Evolutionary conservation across 2,329 filamentous ascomycete genomes (phyloP), one percentile per base, ranked within the genome.

Genomic region (Aspergillus spinulosporus): DNA sequence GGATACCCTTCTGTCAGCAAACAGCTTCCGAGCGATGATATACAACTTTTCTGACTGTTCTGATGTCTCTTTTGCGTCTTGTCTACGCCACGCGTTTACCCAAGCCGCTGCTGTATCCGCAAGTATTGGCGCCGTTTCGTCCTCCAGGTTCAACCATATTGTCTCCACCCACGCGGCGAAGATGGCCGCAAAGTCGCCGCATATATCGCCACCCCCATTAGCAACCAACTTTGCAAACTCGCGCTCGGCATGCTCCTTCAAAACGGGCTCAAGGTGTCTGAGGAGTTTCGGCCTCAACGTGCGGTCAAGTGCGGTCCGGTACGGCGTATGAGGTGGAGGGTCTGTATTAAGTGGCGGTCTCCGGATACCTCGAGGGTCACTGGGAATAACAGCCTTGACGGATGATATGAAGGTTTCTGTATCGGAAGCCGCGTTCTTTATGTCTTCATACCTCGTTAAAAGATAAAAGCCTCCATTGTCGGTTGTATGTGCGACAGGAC

Each of bases 131-230:
- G 57, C 57, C 4, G 49, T 52, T 15, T 58, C 56, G 26, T 58
- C 56, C 12, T 50, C 40, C 3, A 58, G 48, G 32, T 58, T 58
- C n/a, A 58, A 46, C 56, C 56, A 58, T 14, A 47, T 47, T 4
- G 53, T 54, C 39, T 58, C 56, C 8, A 58, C 56, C 56, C 56
- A 58, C 11, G 56, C 56, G n/a, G 56, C 56, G 37, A 56, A 58
- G 0, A 50, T 51, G 5, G 56, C 56, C 4, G 39, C 52, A 31
- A 58, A 58, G 2, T 58, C 51, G 2, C 45, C 45, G 56, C 56
- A 58, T 39, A 58, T 42, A 47, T 58, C 36, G 32, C 52, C 45
- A 12, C 39, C 21, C 3, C 26, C 32, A 3, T 12, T 28, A 11
- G n/a, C 12, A 6, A 43, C 32, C 3, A 48, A 28, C 29, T 34